Percentiles rank a stretch among this genome's conserved stretches.
Conservation (phyloP, 2,329 filamentous ascomycete genomes). For the Didymella segeticola region DNA sequence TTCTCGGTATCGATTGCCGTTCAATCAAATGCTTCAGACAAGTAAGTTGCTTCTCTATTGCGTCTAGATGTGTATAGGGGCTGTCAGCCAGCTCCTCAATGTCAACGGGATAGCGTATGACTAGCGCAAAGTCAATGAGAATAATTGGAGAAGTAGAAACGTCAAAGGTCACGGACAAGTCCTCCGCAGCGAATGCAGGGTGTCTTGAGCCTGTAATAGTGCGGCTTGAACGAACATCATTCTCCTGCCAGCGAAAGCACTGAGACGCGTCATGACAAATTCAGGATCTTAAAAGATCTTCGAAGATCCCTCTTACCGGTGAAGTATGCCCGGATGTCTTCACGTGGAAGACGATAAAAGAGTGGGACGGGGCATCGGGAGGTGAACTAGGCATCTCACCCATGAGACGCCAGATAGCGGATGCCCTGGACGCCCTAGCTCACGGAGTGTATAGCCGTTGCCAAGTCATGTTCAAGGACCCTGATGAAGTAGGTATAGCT, state of each 20-base stretch:
- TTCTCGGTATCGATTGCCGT: background rate
- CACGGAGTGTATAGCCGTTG: background rate
- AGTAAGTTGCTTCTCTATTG: background rate
- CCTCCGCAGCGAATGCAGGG: background rate
- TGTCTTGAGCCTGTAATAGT: background rate
- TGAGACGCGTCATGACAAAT: background rate
- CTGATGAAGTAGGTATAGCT: background rate
- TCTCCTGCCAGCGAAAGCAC: background rate
- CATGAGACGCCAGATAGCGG: background rate
- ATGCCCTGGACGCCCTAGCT: background rate
- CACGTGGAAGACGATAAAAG: constrained; percentile 2
- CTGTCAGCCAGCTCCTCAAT: background rate
- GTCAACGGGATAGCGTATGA: background rate
- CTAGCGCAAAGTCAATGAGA: background rate
- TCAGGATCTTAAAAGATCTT: background rate
- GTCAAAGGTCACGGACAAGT: background rate
- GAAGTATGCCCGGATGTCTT: background rate
- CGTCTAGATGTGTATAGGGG: background rate
- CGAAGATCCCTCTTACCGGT: background rate
- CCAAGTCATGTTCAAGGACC: background rate
- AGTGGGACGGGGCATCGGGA: constrained; percentile 7
- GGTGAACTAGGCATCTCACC: background rate
- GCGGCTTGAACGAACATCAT: background rate
- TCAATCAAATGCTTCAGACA: background rate
- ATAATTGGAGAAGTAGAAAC: background rate